Percentiles rank a stretch among this genome's conserved stretches.
These are phyloP conservation scores for Neurospora discreta DNA, from an alignment of 495 filamentous ascomycete genomes.

Conservation along the genomic window DNA sequence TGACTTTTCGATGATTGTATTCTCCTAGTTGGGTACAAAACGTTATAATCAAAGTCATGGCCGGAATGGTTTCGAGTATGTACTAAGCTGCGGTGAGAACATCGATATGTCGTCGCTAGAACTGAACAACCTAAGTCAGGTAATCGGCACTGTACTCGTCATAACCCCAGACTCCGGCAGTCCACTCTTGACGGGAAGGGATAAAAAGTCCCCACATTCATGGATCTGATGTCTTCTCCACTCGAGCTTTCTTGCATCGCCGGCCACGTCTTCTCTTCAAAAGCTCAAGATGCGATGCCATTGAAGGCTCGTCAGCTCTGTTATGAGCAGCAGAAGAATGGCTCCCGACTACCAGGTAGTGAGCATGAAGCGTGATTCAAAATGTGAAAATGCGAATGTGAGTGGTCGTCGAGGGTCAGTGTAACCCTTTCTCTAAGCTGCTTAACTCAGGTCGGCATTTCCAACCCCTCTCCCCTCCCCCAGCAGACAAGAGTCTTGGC, in stretches of 20 bases:
- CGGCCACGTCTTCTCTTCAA: not conserved
- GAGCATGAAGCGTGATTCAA: not conserved
- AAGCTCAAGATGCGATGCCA: not conserved
- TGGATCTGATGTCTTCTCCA: not conserved
- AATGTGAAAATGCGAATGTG: too few species aligned
- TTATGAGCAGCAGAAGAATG: not conserved
- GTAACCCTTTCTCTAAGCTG: not conserved
- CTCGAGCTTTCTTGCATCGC: not conserved
- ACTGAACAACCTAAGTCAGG: too few species aligned
- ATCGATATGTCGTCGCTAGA: too few species aligned
- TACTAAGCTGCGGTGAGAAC: too few species aligned
- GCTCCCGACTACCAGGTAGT: not conserved
- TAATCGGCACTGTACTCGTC: not conserved
- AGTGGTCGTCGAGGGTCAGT: not conserved
- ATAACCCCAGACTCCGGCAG: not conserved
- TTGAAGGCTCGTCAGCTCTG: not conserved
- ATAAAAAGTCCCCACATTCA: not conserved
- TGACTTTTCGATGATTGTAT: too few species aligned
- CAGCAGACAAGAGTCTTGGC: not conserved
- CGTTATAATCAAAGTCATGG: too few species aligned
- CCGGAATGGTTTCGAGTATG: too few species aligned
- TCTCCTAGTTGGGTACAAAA: too few species aligned
- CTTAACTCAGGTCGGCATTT: not conserved
- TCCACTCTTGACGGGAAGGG: not conserved
- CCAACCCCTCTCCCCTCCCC: not conserved